These are phyloP conservation scores for Anisodus tanguticus DNA, from an alignment of 257 asterid species.

Conservation along the genomic window DNA sequence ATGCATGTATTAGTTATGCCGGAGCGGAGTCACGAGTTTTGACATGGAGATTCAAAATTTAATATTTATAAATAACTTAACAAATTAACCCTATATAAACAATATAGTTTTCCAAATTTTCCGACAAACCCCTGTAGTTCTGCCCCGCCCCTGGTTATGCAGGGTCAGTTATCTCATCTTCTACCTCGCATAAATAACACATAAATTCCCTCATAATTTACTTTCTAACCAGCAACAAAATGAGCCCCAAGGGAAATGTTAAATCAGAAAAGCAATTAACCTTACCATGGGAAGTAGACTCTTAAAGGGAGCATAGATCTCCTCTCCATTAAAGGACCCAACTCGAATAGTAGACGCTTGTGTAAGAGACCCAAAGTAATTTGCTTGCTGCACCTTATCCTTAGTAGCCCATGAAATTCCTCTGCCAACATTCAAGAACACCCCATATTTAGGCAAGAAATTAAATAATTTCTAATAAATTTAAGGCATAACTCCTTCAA, in stretches of 20 bases:
- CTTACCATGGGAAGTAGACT: conserved; percentile 94
- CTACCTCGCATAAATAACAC: no score
- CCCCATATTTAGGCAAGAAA: not conserved
- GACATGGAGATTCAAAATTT: no score
- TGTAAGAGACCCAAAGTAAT: conserved; percentile 91
- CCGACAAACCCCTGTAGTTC: no score
- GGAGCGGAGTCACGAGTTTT: no score
- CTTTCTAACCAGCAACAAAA: no score
- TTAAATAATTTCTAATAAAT: not conserved
- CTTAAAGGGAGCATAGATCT: conserved; percentile 96
- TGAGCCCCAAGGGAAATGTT: no score
- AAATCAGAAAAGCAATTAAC: not conserved
- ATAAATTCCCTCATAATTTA: no score
- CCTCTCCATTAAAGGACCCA: conserved; percentile 96
- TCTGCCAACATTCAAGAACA: conserved; percentile 45
- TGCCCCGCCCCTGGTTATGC: no score
- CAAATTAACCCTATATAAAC: no score
- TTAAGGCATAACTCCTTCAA: conserved; percentile 36
- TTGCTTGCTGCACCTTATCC: conserved; percentile 93
- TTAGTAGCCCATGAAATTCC: conserved; percentile 99
- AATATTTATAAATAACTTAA: no score
- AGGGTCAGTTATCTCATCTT: no score
- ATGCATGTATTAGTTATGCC: not conserved
- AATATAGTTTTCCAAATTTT: no score
- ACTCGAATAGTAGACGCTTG: conserved; percentile 91